Evolutionary conservation across 768 basidiomycete species (phyloP).

Genomic region (Tricholoma sp.): DNA sequence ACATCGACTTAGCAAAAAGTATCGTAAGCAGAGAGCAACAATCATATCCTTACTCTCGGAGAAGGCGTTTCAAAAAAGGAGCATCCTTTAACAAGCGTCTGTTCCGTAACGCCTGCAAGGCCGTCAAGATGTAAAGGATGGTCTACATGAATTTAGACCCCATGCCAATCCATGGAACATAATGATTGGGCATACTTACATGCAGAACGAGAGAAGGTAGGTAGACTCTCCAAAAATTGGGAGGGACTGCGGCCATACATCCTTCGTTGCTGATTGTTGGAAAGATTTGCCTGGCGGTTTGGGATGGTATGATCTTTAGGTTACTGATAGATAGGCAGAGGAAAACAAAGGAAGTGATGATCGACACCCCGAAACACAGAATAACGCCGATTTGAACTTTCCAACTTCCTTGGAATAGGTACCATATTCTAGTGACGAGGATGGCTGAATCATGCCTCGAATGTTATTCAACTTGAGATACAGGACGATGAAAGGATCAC

Average conservation of each 20-base stretch:
- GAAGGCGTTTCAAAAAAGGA: conserved; percentile 28
- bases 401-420: conserved; percentile 31
- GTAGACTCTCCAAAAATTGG: conserved; percentile 29
- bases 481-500: neutral
- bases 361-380: conserved; percentile 23
- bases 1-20: neutral
- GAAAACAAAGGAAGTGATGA: conserved; percentile 26
- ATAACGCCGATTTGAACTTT: conserved; percentile 24
- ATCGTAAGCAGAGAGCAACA: neutral
- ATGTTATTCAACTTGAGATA: neutral
- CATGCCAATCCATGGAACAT: neutral
- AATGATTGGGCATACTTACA: conserved; percentile 17
- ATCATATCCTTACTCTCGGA: conserved; percentile 32
- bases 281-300: neutral
- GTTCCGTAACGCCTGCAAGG: conserved; percentile 29
- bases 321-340: conserved; percentile 18
- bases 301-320: conserved; percentile 10
- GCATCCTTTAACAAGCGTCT: conserved; percentile 26
- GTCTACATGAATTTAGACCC: conserved; percentile 19
- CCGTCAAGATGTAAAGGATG: conserved; percentile 31
- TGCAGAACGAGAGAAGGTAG: conserved; percentile 33
- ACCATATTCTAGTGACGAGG: conserved; percentile 36
- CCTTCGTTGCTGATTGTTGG: conserved; percentile 18
- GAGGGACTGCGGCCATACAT: conserved; percentile 28
- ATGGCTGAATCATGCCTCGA: conserved; percentile 23